phyloP scores from a whole-genome alignment of 2,329 filamentous ascomycete species.

The Fusarium chaquense region DNA sequence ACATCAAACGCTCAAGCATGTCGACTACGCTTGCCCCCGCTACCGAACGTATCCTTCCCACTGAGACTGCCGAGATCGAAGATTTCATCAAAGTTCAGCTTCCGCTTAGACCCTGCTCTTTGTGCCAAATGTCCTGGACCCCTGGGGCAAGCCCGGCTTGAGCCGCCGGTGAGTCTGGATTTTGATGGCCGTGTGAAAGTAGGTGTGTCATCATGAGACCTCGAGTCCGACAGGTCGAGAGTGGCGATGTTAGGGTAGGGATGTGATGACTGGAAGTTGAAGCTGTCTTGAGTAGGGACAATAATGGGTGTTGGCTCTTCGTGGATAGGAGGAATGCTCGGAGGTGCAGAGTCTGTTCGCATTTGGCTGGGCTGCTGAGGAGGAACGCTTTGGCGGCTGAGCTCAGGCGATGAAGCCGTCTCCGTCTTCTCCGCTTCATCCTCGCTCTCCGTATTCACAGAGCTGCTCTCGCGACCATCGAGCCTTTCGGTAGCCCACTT shows the following conservation, averaged over 20 bases:
- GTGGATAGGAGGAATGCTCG: slow-evolving; percentile 43
- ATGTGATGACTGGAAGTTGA: slow-evolving; percentile 77
- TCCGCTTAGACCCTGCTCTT: slow-evolving; percentile 77
- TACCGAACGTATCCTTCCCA: slow-evolving; percentile 70
- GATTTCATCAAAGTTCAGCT: slow-evolving; percentile 79
- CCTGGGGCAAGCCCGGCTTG: slow-evolving; percentile 45
- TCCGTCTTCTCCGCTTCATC: slow-evolving; percentile 76
- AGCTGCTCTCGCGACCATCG: slow-evolving; percentile 69
- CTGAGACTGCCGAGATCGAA: slow-evolving; percentile 74
- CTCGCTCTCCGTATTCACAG: slow-evolving; percentile 72
- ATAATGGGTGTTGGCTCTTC: slow-evolving; percentile 56
- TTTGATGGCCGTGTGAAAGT: slow-evolving; percentile 48
- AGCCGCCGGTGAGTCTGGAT: slow-evolving; percentile 45
- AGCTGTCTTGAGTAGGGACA: slow-evolving; percentile 69
- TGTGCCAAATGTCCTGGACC: slow-evolving; percentile 64
- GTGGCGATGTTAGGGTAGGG: slow-evolving; percentile 72
- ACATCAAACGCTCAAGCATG: slow-evolving; percentile 53
- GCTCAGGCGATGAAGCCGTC: slow-evolving; percentile 68
- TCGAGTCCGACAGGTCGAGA: slow-evolving; percentile 68
- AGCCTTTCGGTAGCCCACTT: slow-evolving; percentile 77
- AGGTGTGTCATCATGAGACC: slow-evolving; percentile 55
- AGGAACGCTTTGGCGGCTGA: slow-evolving; percentile 62
- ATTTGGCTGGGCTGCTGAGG: slow-evolving; percentile 51
- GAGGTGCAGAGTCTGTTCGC: slow-evolving; percentile 46
- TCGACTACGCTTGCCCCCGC: slow-evolving; percentile 63